phyloP scores from a whole-genome alignment of 2,329 filamentous ascomycete genomes.

The Ascochyta pisi region DNA sequence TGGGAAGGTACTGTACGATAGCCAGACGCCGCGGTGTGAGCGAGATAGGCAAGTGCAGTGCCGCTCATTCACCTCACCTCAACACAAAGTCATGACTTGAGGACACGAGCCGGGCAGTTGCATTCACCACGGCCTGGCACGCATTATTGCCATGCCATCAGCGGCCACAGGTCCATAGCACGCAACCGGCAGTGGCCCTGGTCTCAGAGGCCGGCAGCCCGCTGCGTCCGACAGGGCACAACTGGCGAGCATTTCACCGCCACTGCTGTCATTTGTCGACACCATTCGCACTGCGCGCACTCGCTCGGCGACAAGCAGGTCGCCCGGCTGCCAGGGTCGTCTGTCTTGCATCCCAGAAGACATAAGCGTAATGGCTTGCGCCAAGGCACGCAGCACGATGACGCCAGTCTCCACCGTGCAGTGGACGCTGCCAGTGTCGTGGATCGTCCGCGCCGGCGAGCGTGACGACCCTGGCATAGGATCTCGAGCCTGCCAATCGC shows the following conservation, averaged over 20 bases:
- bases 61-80: conserved; percentile 20
- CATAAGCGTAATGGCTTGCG: conserved; percentile 19
- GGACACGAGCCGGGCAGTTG: conserved; percentile 10
- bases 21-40: conserved; percentile 14
- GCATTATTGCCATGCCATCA: too few species aligned
- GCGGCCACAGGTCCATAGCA: neutral
- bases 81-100: conserved; percentile 19
- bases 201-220: neutral
- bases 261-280: conserved; percentile 21
- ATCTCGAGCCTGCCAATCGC: conserved; percentile 22
- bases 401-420: conserved; percentile 29
- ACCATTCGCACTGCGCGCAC: conserved; percentile 4
- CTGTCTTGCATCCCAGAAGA: conserved; percentile 9
- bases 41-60: conserved; percentile 30
- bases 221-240: conserved; percentile 2
- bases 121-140: conserved; percentile 8
- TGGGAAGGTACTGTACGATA: conserved; percentile 3
- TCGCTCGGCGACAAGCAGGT: conserved; percentile 21
- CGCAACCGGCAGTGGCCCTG: conserved; percentile 10
- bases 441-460: conserved; percentile 25
- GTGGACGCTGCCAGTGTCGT: conserved; percentile 15
- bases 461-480: conserved; percentile 27
- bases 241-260: conserved; percentile 21
- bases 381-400: conserved; percentile 29
- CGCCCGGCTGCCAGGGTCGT: conserved; percentile 15